Evolutionary conservation across 352 stramenopile species (phyloP).

Genomic region (Globisporangium paroecandrum): DNA sequence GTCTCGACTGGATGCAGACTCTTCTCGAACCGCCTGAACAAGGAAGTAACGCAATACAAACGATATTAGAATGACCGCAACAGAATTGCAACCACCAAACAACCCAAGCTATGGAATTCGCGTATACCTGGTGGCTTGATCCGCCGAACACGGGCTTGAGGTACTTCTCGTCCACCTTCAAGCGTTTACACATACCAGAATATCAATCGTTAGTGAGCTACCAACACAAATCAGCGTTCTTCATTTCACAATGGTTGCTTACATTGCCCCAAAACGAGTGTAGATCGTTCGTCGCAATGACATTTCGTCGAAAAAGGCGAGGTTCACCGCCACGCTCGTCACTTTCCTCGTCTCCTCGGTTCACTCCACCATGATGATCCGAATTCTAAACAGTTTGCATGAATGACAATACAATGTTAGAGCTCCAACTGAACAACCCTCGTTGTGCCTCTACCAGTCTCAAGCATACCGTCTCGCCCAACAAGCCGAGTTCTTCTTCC

Average conservation of each 20-base stretch:
- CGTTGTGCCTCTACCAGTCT: neutral
- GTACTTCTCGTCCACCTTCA: conserved; percentile 59
- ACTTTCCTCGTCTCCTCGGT: conserved; percentile 22
- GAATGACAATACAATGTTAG: conserved; percentile 6
- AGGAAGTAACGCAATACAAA: neutral
- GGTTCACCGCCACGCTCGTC: conserved; percentile 16
- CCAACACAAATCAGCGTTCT: neutral
- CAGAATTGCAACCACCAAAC: neutral
- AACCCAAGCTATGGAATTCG: neutral
- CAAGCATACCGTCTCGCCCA: conserved; percentile 30
- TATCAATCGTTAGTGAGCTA: neutral
- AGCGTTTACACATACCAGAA: neutral
- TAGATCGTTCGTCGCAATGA: conserved; percentile 27
- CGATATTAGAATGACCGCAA: neutral
- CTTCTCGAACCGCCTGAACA: neutral
- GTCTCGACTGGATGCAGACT: neutral
- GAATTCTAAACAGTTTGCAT: neutral
- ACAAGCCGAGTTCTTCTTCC: conserved; percentile 44
- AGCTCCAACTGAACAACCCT: neutral
- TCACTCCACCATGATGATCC: conserved; percentile 37
- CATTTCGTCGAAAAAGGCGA: conserved; percentile 24
- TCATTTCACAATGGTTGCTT: conserved; percentile 2
- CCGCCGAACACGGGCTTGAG: conserved; percentile 68
- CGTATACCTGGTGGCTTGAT: conserved; percentile 25
- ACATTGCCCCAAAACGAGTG: conserved; percentile 72